Evolutionary conservation across 2,329 filamentous ascomycete genomes (phyloP).

Genomic region (Penicillium hordei): DNA sequence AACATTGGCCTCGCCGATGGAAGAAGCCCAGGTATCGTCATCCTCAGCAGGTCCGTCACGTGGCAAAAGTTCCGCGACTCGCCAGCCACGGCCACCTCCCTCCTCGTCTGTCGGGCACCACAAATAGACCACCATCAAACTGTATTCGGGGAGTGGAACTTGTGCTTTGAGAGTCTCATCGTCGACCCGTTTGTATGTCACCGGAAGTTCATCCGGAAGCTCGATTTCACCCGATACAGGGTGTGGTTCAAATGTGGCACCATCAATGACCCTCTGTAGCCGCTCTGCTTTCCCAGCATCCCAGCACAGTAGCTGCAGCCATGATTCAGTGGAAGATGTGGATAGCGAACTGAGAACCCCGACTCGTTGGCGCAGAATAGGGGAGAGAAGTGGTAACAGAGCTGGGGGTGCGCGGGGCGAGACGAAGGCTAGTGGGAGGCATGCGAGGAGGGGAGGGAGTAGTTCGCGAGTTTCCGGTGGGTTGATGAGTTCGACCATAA

Average conservation of each 20-base stretch:
- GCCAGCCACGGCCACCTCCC: constrained; percentile 56
- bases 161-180: constrained; percentile 61
- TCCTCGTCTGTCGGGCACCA: constrained; percentile 61
- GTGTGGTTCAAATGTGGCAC: constrained; percentile 60
- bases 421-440: constrained; percentile 60
- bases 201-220: constrained; percentile 55
- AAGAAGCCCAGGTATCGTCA: constrained; percentile 53
- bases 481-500: constrained; percentile 56
- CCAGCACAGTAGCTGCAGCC: constrained; percentile 63
- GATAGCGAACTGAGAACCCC: constrained; percentile 54
- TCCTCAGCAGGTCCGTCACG: constrained; percentile 51
- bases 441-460: constrained; percentile 63
- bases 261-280: constrained; percentile 55
- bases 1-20: constrained; percentile 57
- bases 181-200: constrained; percentile 60
- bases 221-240: constrained; percentile 66
- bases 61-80: constrained; percentile 58
- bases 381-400: constrained; percentile 61
- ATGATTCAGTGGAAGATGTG: constrained; percentile 50
- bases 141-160: constrained; percentile 56
- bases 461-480: constrained; percentile 57
- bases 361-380: constrained; percentile 62
- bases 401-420: constrained; percentile 61
- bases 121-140: constrained; percentile 56
- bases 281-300: constrained; percentile 53